Base-by-base conservation (phyloP, 1,284 basidiomycete species). In the Pterulicium gracile region DNA sequence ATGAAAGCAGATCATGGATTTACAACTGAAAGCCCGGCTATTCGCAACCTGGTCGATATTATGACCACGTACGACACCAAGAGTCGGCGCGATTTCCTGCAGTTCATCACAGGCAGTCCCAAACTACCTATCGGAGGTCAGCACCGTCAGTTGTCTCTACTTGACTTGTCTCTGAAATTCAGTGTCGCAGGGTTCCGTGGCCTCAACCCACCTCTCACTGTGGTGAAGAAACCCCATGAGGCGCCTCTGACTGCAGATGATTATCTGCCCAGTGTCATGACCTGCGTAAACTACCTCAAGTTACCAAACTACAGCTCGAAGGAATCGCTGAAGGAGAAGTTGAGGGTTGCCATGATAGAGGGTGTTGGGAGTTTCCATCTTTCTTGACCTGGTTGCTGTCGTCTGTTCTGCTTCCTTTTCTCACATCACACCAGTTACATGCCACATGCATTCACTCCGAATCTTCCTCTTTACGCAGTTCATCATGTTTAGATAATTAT, bases 1-100 rank as follows among this genome's bases (percentile, higher is more conserved):
- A 67, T 98, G 65, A 98, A 98, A 64, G 95, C 96, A 7, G 96
- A 99, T 59, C 96, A 99, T 61, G 96, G 96, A 7, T 98, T 95
- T 72, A 94, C 94, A 54, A 81, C 88, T 17, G 95, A 98, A 61
- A 95, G 90, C 59, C 79, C 81, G 22, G 81, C 92, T 1, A 93
- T 98, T 54, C 80, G 82, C 40, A 83, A 93, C 58, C 73, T 99
- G 50, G 67, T 97, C 27, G 84, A 87, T 48, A 78, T 94, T 55
- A 89, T 99, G 81, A 72, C 88, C 0, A 74, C 78, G 45, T 97
- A 89, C 58, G 81, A 88, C 55, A 63, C 63, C 17, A 62, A 75
- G 2, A 77, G 81, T 40, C 81, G 95, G 34, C 81, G 96, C 50
- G 83, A 86, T 50, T 98, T 89, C 66, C 68, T 99, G 43, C 94